Evolutionary conservation across 306 rosid genomes (phyloP).

Genomic region (Macrotyloma uniflorum): DNA sequence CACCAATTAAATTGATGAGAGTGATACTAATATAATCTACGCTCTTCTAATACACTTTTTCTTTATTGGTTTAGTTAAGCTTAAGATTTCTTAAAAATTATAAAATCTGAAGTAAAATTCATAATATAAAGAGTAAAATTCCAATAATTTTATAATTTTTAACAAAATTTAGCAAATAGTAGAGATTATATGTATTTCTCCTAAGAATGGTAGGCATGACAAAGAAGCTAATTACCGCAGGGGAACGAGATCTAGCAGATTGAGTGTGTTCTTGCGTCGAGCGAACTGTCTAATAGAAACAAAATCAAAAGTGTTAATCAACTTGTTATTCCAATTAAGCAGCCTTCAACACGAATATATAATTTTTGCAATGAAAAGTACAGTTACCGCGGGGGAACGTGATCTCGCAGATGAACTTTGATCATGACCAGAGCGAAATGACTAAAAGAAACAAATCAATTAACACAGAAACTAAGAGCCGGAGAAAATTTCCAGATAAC

Average conservation of each 20-base stretch:
- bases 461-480: not conserved
- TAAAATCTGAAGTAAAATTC: not conserved
- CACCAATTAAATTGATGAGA: too few relatives aligned
- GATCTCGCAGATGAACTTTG: constrained; percentile 46
- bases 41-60: not conserved
- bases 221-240: constrained; percentile 40
- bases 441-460: constrained; percentile 29
- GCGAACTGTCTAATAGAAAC: constrained; percentile 45
- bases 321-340: constrained; percentile 19
- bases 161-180: too few relatives aligned
- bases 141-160: too few relatives aligned
- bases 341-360: not conserved
- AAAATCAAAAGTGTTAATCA: not conserved
- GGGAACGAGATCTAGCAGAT: constrained; percentile 48
- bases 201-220: too few relatives aligned
- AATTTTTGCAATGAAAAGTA: not conserved
- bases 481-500: not conserved
- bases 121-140: not conserved
- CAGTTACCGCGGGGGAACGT: constrained; percentile 32
- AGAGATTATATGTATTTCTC: too few relatives aligned
- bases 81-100: not conserved
- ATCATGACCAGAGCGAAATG: constrained; percentile 43
- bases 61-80: too few relatives aligned
- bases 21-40: too few relatives aligned
- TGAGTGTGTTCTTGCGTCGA: constrained; percentile 39